Percentiles rank a stretch among this genome's conserved stretches.
Evolutionary conservation across 1,284 basidiomycete genomes (phyloP).

Genomic region (Rhodotorula sp.): DNA sequence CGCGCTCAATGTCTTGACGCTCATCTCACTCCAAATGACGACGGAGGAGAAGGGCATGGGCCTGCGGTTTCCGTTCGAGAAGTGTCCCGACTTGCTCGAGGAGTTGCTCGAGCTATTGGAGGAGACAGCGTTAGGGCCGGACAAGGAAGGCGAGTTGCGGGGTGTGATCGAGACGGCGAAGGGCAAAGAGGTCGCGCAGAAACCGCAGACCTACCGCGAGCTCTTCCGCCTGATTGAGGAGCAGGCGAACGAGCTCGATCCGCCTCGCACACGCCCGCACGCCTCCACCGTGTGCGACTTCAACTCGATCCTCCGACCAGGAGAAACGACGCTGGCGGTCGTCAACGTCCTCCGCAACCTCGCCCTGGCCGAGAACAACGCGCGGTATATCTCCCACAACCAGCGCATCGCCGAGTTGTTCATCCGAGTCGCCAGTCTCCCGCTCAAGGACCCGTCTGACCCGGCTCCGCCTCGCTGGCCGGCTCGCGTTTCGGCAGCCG

Average conservation of each 20-base stretch:
- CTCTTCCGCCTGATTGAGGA: conserved; percentile 59
- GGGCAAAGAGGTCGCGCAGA: conserved; percentile 41
- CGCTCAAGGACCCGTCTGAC: conserved; percentile 47
- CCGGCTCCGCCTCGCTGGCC: conserved; percentile 39
- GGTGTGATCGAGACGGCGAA: conserved; percentile 42
- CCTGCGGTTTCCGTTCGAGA: conserved; percentile 65
- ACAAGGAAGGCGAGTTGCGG: conserved; percentile 51
- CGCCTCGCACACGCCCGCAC: conserved; percentile 36
- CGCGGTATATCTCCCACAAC: conserved; percentile 64
- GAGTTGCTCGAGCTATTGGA: conserved; percentile 84
- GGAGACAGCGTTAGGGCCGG: conserved; percentile 67
- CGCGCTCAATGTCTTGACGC: conserved; percentile 81
- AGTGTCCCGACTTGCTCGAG: conserved; percentile 78
- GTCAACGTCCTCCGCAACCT: conserved; percentile 85
- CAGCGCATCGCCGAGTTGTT: conserved; percentile 65
- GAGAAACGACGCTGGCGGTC: conserved; percentile 67
- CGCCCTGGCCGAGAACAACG: conserved; percentile 70
- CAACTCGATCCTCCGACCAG: conserved; percentile 55
- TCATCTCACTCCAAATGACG: conserved; percentile 62
- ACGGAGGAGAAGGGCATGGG: conserved; percentile 48
- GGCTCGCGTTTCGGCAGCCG: conserved; percentile 62
- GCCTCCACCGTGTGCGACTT: background rate
- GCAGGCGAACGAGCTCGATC: conserved; percentile 23
- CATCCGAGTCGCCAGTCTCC: conserved; percentile 59
- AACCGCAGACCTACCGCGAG: conserved; percentile 60